Base-by-base conservation (phyloP, 176 grass and related monocot species). In the Avena atlantica region DNA sequence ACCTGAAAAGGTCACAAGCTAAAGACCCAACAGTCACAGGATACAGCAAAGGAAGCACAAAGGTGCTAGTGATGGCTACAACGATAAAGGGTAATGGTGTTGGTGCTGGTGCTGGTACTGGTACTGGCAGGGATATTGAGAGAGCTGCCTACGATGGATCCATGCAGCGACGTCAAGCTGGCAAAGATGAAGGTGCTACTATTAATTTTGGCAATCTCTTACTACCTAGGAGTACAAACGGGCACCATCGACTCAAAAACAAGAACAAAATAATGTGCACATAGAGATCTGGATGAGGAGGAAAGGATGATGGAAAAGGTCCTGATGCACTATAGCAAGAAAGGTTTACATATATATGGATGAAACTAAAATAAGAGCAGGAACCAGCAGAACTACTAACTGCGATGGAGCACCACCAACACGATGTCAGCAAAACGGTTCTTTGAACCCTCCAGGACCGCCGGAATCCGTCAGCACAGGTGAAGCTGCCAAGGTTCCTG, bases 251-350 rank as follows among this genome's bases (percentile, higher is more conserved):
- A 66, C 37, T 83, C 51, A 85, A 58, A 42, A 85, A 71, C 34
- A 77, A 23, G 19, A 71, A 50, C 31, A 34, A 34, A 60, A 62
- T 69, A 47, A 71, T 15, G 53, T 3, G 5, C 11, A n/a, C 1
- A 70, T 2, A 37, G 79, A 27, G 81, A 82, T 9, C 29, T 64
- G 1, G 87, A 94, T 76, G 93, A 96, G 6, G 92, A 96, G 65
- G 97, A 99, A 84, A 96, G 42, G 70, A 90, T 91, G 83, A 81
- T 94, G 92, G 94, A 99, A 56, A 94, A 93, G 27, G 85, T 96
- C 74, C 57, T 96, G 67, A 83, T 85, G 67, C 83, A 96, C 42
- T 90, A 94, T 29, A 91, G 92, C 85, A 90, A 85, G 86, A 99
- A 99, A 86, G 80, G 92, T 84, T 55, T 81, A 36, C 70, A 31